Conservation (phyloP, 257 asterid genomes). For the Solanum tarijense region DNA sequence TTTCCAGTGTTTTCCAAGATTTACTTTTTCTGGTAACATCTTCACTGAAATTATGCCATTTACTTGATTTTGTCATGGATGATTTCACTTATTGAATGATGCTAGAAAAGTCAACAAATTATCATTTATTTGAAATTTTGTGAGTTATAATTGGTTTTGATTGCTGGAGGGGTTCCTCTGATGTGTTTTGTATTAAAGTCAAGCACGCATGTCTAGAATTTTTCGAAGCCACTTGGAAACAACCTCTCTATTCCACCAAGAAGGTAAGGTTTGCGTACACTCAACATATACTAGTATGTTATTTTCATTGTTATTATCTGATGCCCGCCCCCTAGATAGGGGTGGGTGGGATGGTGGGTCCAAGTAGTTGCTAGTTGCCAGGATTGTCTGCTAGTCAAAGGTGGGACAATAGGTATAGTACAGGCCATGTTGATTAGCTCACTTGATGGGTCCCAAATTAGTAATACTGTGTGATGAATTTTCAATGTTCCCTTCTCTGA, state of each 20-base stretch:
- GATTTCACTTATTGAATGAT: not conserved
- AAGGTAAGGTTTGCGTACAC: accelerated
- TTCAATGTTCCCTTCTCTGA: not conserved
- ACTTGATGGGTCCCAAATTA: not conserved
- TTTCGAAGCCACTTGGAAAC: not conserved
- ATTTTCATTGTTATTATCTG: not conserved
- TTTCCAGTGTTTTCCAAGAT: not conserved
- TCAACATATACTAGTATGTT: not conserved
- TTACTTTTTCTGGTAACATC: not conserved
- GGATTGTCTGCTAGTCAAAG: not conserved
- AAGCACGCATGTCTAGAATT: not conserved
- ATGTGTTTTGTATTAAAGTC: not conserved
- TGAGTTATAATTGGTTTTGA: not conserved
- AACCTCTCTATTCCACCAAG: not conserved
- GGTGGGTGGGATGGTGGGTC: not conserved
- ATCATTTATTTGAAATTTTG: not conserved
- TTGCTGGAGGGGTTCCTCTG: not conserved
- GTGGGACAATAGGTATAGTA: not conserved
- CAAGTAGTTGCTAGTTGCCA: not conserved
- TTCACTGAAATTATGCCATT: not conserved
- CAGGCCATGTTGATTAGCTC: not conserved
- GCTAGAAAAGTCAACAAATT: not conserved
- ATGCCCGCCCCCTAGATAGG: not conserved
- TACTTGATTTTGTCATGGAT: not conserved
- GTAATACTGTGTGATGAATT: not conserved